Conservation (phyloP, 495 filamentous ascomycete genomes). For the Hyaloscypha finlandica region DNA sequence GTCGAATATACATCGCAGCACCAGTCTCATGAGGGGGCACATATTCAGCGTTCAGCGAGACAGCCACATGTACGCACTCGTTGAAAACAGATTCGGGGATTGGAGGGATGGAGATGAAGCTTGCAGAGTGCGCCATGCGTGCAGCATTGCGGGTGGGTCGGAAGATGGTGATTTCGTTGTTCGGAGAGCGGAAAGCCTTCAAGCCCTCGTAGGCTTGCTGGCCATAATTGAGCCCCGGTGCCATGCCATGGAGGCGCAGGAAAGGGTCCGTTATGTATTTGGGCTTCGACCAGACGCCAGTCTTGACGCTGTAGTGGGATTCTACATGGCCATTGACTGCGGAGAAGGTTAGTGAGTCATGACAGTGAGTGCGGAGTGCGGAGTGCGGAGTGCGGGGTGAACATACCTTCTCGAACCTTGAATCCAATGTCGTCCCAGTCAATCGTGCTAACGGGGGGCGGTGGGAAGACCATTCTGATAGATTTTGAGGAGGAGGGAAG, state of each 20-base stretch:
- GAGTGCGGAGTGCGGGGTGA: conserved; percentile 13
- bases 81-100: conserved; percentile 75
- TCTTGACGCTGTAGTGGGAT: conserved; percentile 67
- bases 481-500: conserved; percentile 1
- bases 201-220: conserved; percentile 93
- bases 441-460: conserved; percentile 78
- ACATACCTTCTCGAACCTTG: conserved; percentile 79
- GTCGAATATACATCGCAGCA: conserved; percentile 87
- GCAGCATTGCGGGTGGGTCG: conserved; percentile 76
- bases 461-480: conserved; percentile 62
- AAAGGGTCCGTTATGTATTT: conserved; percentile 74
- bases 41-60: conserved; percentile 81
- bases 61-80: conserved; percentile 72
- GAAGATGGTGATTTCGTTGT: conserved; percentile 71
- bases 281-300: conserved; percentile 73
- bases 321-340: conserved; percentile 78
- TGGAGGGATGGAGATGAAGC: conserved; percentile 75
- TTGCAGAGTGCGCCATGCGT: conserved; percentile 77
- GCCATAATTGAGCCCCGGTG: conserved; percentile 88
- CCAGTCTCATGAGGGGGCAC: conserved; percentile 83
- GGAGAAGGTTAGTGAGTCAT: neutral
- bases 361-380: conserved; percentile 1
- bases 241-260: conserved; percentile 85
- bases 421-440: conserved; percentile 93
- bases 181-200: conserved; percentile 82